Conservation (phyloP, 805 yeast genomes). For the Monosporozyma yasuniensis region DNA sequence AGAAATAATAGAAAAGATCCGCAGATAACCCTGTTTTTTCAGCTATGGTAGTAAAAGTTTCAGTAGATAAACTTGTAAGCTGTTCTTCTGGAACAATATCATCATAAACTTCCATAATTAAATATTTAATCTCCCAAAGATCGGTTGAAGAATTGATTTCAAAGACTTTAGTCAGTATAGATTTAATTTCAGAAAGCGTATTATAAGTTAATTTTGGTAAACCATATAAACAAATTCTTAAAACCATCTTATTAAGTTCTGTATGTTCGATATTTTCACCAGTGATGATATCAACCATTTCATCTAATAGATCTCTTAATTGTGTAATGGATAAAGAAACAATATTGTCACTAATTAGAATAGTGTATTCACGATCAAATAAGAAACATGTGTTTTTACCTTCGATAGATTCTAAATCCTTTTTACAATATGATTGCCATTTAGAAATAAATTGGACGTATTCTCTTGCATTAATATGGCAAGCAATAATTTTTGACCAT, state of each 20-base stretch:
- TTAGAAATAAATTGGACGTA: slow-evolving; percentile 38
- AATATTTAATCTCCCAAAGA: slow-evolving; percentile 41
- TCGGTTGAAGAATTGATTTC: slow-evolving; percentile 10
- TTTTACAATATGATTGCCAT: slow-evolving; percentile 32
- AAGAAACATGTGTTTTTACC: slow-evolving; percentile 10
- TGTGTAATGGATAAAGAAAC: slow-evolving; percentile 42
- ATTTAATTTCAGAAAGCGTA: slow-evolving; percentile 18
- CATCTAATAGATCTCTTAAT: slow-evolving; percentile 23
- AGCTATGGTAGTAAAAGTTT: not conserved
- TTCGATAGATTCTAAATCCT: slow-evolving; percentile 4
- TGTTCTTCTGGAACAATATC: slow-evolving; percentile 26
- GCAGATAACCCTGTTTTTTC: not conserved
- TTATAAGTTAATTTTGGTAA: slow-evolving; percentile 30
- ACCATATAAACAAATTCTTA: slow-evolving; percentile 35
- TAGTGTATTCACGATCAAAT: slow-evolving; percentile 26
- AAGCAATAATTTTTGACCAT: slow-evolving; percentile 33
- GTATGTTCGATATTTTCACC: slow-evolving; percentile 4
- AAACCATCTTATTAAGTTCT: slow-evolving; percentile 12
- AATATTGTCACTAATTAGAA: slow-evolving; percentile 35
- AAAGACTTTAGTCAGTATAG: slow-evolving; percentile 21
- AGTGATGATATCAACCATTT: slow-evolving; percentile 10
- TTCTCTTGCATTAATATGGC: slow-evolving; percentile 52
- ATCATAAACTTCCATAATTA: slow-evolving; percentile 42
- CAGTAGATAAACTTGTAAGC: slow-evolving; percentile 5
- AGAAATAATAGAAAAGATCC: slow-evolving; percentile 31